A percentile compares a stretch with the other conserved stretches of the same genome.
Conservation (phyloP, 78 protist species). For the Dictyostelium intermedium region DNA sequence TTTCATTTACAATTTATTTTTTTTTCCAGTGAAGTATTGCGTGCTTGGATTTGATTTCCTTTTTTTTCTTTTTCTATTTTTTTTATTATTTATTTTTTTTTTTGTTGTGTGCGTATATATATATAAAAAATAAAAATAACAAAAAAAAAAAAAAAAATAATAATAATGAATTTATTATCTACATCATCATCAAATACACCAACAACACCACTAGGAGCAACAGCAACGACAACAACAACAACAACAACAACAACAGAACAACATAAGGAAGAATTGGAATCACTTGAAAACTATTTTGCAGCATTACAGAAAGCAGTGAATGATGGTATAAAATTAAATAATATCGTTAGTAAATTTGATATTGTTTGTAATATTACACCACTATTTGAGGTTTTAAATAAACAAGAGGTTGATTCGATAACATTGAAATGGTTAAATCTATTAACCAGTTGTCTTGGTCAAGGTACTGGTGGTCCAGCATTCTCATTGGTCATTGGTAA, state of each 20-base stretch:
- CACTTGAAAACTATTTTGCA: background rate
- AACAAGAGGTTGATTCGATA: slow-evolving; percentile 22
- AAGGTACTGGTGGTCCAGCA: slow-evolving; percentile 38
- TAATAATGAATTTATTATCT: background rate
- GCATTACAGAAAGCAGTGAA: slow-evolving; percentile 36
- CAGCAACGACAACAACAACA: background rate
- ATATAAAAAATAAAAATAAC: too few relatives aligned
- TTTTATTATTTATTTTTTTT: background rate
- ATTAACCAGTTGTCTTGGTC: slow-evolving; percentile 25
- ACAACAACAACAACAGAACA: background rate
- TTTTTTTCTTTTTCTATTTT: background rate
- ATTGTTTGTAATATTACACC: slow-evolving; percentile 11
- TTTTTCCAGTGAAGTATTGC: too few relatives aligned
- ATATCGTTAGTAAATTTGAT: slow-evolving; percentile 26
- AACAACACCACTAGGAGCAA: too few relatives aligned
- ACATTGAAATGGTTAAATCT: slow-evolving; percentile 55
- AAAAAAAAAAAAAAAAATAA: background rate
- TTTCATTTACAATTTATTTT: too few relatives aligned
- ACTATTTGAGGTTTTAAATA: background rate
- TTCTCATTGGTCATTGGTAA: slow-evolving; percentile 17
- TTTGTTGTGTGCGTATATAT: background rate
- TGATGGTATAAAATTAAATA: slow-evolving; percentile 60
- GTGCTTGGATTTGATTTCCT: too few relatives aligned
- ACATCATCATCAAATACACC: background rate
- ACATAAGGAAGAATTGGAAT: background rate